Evolutionary conservation across 176 grass and related monocot species (phyloP), one percentile per base, ranked within the genome.

Genomic region (Bromus sterilis): DNA sequence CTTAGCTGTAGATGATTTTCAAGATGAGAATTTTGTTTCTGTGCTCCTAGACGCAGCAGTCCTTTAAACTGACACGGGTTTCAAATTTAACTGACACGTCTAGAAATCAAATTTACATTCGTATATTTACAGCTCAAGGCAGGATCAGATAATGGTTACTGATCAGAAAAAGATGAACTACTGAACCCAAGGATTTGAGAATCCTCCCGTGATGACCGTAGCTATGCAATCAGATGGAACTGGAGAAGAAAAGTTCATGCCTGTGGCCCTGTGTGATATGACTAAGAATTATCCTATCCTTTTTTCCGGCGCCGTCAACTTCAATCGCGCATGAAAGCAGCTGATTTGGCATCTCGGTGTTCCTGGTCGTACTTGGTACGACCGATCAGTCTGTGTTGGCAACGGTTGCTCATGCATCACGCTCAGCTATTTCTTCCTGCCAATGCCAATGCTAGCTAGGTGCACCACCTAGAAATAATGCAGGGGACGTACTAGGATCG

Each of bases 381-480:
- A 26, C 56, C 66, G 9, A 34, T 56, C 56, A 3, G 49, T 44
- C 25, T 41, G 29, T 48, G 26, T 68, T 56, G 35, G 4, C 41
- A 16, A n/a, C 33, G 69, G 57, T 80, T 26, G 82, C 46, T 89
- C 48, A 56, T 4, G 36, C 35, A 31, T 89, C 87, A 20, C 51
- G 31, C 13, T 80, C 86, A 40, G 32, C 9, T 56, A 30, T 63
- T 77, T 55, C 62, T 25, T 21, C 49, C 4, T 71, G 4, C 85
- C 62, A 53, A 33, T 51, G n/a, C n/a, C n/a, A n/a, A n/a, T n/a
- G n/a, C n/a, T n/a, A n/a, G 24, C 68, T 29, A 30, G 40, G 28
- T 32, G 59, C 62, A 77, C 71, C 62, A 77, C 71, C 78, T 60
- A 76, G 0, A 82, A 51, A 60, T 59, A 82, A 81, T 76, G 71